A percentile compares a stretch with the other conserved stretches of the same genome.
Conservation (phyloP, 768 basidiomycete genomes). For the Trametes sanguinea region DNA sequence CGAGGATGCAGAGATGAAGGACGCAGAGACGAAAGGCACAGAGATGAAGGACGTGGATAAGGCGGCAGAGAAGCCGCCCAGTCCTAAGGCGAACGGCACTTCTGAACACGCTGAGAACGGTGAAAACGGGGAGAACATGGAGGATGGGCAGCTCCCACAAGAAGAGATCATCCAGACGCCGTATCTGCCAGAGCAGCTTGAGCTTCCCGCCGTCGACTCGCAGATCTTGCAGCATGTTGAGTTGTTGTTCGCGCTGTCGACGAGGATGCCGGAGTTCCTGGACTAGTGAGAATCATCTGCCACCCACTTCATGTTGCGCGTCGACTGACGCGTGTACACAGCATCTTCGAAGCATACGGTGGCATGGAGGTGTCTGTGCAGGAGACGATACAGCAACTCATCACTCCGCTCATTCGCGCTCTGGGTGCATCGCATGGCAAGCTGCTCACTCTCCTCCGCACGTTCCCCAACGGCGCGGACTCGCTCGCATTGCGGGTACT, state of each 20-base stretch:
- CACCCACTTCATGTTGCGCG: too few relatives aligned
- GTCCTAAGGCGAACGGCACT: constrained; percentile 33
- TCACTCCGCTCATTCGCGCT: constrained; percentile 86
- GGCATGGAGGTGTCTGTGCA: constrained; percentile 84
- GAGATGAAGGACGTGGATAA: constrained; percentile 24
- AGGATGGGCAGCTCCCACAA: constrained; percentile 69
- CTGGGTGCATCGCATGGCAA: constrained; percentile 87
- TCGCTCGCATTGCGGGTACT: constrained; percentile 87
- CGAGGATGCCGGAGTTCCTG: constrained; percentile 87
- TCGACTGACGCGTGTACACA: constrained; percentile 33
- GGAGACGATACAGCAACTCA: constrained; percentile 80
- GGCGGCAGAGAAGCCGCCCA: constrained; percentile 22
- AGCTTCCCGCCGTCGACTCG: constrained; percentile 72
- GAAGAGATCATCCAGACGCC: constrained; percentile 79
- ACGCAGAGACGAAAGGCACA: constrained; percentile 27
- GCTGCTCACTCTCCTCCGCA: constrained; percentile 84
- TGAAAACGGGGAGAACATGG: constrained; percentile 61
- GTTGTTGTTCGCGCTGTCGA: constrained; percentile 85
- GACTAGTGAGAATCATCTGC: too few relatives aligned
- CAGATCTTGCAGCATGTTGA: constrained; percentile 94
- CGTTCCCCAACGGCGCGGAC: constrained; percentile 84
- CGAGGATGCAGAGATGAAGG: constrained; percentile 18
- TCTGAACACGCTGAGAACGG: constrained; percentile 51
- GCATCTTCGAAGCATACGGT: constrained; percentile 86
- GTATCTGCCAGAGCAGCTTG: constrained; percentile 73